Conservation (phyloP, 805 yeast genomes). For the Saturnispora galanensis region DNA sequence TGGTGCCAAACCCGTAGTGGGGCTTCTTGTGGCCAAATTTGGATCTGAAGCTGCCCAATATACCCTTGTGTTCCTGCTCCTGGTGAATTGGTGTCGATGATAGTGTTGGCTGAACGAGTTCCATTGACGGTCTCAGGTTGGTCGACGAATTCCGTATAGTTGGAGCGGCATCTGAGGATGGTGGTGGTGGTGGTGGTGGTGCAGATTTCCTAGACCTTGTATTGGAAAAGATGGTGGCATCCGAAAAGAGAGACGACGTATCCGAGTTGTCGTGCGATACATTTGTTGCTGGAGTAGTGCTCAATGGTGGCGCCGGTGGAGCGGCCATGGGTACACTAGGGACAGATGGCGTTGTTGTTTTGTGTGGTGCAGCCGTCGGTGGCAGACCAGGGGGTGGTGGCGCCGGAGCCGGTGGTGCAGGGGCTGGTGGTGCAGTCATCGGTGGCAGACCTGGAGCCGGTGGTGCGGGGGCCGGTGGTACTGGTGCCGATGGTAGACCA, state of each 20-base stretch:
- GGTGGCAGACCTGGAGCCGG: conserved; percentile 14
- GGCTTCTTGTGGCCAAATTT: conserved; percentile 12
- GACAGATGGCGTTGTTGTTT: conserved; percentile 11
- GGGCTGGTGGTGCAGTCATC: conserved; percentile 8
- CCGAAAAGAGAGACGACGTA: conserved; percentile 1
- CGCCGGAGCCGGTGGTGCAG: conserved; percentile 15
- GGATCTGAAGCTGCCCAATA: conserved; percentile 8
- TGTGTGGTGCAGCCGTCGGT: conserved; percentile 34
- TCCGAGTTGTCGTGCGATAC: neutral
- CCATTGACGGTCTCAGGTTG: conserved; percentile 6
- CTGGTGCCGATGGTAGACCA: conserved; percentile 5
- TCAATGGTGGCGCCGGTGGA: conserved; percentile 1
- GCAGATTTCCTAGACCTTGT: conserved; percentile 13
- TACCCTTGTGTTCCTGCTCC: conserved; percentile 1
- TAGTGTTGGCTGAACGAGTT: conserved; percentile 1
- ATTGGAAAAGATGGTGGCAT: conserved; percentile 6
- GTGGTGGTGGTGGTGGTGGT: conserved; percentile 29
- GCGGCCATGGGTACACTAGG: neutral
- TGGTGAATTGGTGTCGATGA: conserved; percentile 6
- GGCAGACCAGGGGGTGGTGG: conserved; percentile 26
- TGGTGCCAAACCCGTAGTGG: conserved; percentile 10
- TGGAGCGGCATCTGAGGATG: conserved; percentile 12
- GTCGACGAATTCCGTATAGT: conserved; percentile 7
- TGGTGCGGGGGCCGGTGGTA: conserved; percentile 3
- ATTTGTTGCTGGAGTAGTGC: too few relatives aligned